Base-by-base conservation (phyloP, 345 rosid species). In the Eucalyptus fibrosa region DNA sequence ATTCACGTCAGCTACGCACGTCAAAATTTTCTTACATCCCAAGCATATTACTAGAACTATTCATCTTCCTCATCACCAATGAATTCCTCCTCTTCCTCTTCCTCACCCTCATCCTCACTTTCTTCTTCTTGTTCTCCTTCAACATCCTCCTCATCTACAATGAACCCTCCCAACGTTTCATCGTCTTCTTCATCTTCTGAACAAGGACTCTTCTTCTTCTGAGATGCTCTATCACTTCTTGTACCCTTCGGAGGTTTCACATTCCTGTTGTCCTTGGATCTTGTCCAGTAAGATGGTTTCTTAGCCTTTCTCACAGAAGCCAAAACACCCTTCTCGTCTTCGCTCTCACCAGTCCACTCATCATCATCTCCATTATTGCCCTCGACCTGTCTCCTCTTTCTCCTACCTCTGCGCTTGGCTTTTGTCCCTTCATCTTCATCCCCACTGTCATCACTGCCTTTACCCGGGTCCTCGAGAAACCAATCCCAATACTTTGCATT, bases 121-220 rank as follows among this genome's bases (percentile, higher is more conserved):
- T 90, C 93, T 19, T 91, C 92, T 50, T 91, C 90, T 21, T 90
- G 92, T 67, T 92, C 92, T 88, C 81, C 10, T 85, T 92, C 91
- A 4, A 45, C 92, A 67, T 94, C 92, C 50, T 93, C 93, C 86
- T 95, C 97, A 44, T 89, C 91, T 89, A 94, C 95, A 92, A 97
- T 95, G 92, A 95, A 96, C 65, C 96, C 98, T 28, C 97, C 97
- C 45, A 97, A 91, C 7, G 95, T 95, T 85, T 94, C 98, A 91
- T 95, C 95, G 37, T 93, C 95, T 30, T 92, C 95, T 6, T 94
- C 94, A 17, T 23, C 47, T 32, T 85, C 72, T 30, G 85, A 80
- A 83, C 89, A 24, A 37, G 51, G 19, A 62, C 60, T 87, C 91
- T 90, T 86, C 87, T 90, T 86, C 69, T 62, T 87, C 77, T 17